phyloP scores from a whole-genome alignment of 371 early-diverging fungal genomes.

The Haplosporangium sp. region DNA sequence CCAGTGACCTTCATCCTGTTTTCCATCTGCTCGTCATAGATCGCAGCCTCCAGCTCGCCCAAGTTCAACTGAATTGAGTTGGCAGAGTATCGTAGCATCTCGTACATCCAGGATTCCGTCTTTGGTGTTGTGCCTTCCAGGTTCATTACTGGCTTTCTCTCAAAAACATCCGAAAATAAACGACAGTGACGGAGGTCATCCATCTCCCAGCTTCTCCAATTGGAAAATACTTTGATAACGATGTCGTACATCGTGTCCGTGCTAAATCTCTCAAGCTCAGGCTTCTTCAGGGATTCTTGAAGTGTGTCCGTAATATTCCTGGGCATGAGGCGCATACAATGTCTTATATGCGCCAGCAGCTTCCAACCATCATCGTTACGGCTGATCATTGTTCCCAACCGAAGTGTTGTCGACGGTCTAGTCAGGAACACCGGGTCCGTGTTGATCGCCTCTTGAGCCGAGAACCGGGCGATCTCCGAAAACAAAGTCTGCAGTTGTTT shows the following conservation, averaged over 20 bases:
- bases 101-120: conserved; percentile 41
- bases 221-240: conserved; percentile 63
- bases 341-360: conserved; percentile 75
- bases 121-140: background rate
- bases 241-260: conserved; percentile 63
- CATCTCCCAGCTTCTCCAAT: conserved; percentile 81
- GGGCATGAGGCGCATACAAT: conserved; percentile 67
- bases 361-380: conserved; percentile 86
- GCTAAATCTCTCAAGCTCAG: conserved; percentile 53
- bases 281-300: conserved; percentile 61
- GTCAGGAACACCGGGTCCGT: conserved; percentile 82
- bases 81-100: conserved; percentile 45
- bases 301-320: conserved; percentile 54
- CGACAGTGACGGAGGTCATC: conserved; percentile 61
- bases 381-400: conserved; percentile 72
- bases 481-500: conserved; percentile 73
- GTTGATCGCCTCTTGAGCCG: conserved; percentile 57
- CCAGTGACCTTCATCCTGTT: conserved; percentile 38
- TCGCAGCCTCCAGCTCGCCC: conserved; percentile 45
- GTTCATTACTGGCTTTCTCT: conserved; percentile 24
- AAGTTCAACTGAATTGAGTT: conserved; percentile 49
- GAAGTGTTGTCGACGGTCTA: conserved; percentile 75
- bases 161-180: conserved; percentile 66
- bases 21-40: conserved; percentile 46
- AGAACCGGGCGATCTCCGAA: conserved; percentile 67